These are phyloP conservation scores for Wickerhamiella australiensis DNA, from an alignment of 805 yeast species.

Conservation along the genomic window DNA sequence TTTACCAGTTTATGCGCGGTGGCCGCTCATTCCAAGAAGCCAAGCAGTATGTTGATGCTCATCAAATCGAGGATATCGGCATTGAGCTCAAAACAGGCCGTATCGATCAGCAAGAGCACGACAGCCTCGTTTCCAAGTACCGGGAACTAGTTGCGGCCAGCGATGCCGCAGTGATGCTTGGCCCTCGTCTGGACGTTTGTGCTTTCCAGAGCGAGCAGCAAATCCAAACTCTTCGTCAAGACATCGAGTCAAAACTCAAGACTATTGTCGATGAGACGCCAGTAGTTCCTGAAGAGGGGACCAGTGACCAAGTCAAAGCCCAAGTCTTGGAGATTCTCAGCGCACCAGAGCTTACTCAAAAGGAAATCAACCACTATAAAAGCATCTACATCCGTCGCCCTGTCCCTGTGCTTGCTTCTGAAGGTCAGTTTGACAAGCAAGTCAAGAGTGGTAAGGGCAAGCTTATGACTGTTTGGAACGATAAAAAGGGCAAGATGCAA, in stretches of 20 bases:
- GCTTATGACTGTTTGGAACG: constrained; percentile 50
- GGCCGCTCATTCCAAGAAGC: constrained; percentile 52
- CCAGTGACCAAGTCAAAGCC: constrained; percentile 31
- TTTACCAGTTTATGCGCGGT: constrained; percentile 44
- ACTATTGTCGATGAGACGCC: constrained; percentile 15
- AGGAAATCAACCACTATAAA: constrained; percentile 33
- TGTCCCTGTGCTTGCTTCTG: constrained; percentile 37
- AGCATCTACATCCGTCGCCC: constrained; percentile 44
- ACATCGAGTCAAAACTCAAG: constrained; percentile 18
- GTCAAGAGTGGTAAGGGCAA: constrained; percentile 41
- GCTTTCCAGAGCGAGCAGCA: constrained; percentile 8
- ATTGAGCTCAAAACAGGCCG: constrained; percentile 28
- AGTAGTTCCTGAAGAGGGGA: constrained; percentile 21
- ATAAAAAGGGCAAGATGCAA: constrained; percentile 40
- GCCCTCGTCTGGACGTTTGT: constrained; percentile 29
- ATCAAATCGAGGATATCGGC: constrained; percentile 30
- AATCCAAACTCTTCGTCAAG: background rate
- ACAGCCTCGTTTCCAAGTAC: constrained; percentile 19
- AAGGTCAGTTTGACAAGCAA: constrained; percentile 25
- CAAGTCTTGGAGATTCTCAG: constrained; percentile 36
- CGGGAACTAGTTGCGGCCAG: constrained; percentile 31
- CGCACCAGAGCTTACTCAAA: constrained; percentile 27
- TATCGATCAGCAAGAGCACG: constrained; percentile 28
- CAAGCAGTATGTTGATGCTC: constrained; percentile 43
- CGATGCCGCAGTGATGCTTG: constrained; percentile 26